Base-by-base conservation (phyloP, 169 alveolate genomes). In the Plasmodium relictum region DNA sequence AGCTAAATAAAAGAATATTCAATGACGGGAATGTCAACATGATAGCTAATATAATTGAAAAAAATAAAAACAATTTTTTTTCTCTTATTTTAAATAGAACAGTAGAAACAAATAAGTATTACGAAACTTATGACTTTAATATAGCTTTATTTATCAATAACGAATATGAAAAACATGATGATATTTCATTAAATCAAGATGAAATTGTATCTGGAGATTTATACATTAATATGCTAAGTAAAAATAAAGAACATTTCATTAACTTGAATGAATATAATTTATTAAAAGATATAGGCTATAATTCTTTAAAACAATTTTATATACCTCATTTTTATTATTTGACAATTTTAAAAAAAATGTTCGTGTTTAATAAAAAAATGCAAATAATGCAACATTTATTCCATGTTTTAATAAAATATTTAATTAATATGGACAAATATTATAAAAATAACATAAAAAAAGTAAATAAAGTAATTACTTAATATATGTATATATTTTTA, bases 261-360 rank as follows among this genome's bases (percentile, higher is more conserved):
- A 59, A 68, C 26, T 41, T 83, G 16, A 61, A 45, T 61, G 85
- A 83, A 41, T 83, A 83, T 83, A 56, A 18, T 62, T 24, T 56
- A 41, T 61, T 68, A 9, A 83, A 68, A 50, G 39, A 26, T 44
- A 68, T 83, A 39, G 91, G 91, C 26, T 83, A 83, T 83, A 83
- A 83, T 50, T 37, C 91, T 9, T 58, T 83, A 45, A 41, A 44
- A 31, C 91, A 83, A 71, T 56, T 83, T 69, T 83, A 83, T 59
- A 52, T 31, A 44, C 83, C 91, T 7, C 85, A 83, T 71, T 83
- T 83, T 59, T 83, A 83, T 66, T 71, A 83, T 37, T 54, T 83
- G 39, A 83, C 73, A 66, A 45, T 83, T 69, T 68, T 83, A 48
- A 83, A 72, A 83, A 68, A 71, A n/a, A 31, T 48, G 12, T 66